These are phyloP conservation scores for Mycena polygramma DNA, from an alignment of 768 basidiomycete genomes.

Conservation along the genomic window DNA sequence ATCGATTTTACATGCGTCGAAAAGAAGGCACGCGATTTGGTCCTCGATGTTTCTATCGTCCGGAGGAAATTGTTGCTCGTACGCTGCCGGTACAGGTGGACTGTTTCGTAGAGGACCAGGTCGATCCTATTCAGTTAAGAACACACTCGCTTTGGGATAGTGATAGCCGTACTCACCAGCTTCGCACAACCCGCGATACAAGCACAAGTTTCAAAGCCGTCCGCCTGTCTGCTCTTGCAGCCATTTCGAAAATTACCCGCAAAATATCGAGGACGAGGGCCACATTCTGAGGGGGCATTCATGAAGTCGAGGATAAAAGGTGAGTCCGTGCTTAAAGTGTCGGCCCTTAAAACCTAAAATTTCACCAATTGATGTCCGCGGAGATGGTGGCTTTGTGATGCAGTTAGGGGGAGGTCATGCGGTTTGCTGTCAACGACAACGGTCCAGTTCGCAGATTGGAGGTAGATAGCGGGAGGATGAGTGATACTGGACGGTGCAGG, in stretches of 20 bases:
- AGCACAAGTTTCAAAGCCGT: constrained; percentile 49
- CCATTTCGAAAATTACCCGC: constrained; percentile 52
- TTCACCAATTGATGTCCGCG: constrained; percentile 19
- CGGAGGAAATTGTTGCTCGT: constrained; percentile 52
- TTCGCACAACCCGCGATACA: constrained; percentile 47
- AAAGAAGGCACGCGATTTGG: constrained; percentile 50
- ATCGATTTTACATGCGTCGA: constrained; percentile 52
- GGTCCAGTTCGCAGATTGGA: neutral
- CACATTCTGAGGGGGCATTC: constrained; percentile 22
- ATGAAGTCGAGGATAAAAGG: constrained; percentile 10
- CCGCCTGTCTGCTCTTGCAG: constrained; percentile 45
- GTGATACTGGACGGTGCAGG: neutral
- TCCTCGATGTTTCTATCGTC: constrained; percentile 51
- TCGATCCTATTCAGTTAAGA: constrained; percentile 47
- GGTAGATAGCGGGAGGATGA: neutral
- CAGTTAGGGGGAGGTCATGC: constrained; percentile 50
- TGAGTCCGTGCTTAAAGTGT: neutral
- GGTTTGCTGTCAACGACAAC: neutral
- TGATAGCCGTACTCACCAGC: constrained; percentile 45
- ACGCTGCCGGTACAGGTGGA: constrained; percentile 48
- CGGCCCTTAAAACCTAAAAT: constrained; percentile 12
- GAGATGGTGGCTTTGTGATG: constrained; percentile 42
- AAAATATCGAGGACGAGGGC: constrained; percentile 53
- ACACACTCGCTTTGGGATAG: neutral
- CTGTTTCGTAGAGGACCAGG: constrained; percentile 50